Evolutionary conservation across 768 basidiomycete genomes (phyloP).

Genomic region (Lentinus tigrinus): DNA sequence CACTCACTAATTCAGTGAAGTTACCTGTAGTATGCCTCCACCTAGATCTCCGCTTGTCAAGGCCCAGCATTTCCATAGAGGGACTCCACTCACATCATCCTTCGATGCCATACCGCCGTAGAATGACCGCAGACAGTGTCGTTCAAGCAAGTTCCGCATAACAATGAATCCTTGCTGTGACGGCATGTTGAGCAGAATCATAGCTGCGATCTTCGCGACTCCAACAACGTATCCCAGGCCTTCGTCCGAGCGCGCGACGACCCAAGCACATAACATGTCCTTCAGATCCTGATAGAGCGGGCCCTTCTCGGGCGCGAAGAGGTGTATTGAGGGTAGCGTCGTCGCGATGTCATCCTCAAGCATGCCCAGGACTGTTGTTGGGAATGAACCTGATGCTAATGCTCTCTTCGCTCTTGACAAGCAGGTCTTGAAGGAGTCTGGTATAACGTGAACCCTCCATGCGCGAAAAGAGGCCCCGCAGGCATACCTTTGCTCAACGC

Average conservation of each 20-base stretch:
- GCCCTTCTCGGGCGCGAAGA: slow-evolving; percentile 75
- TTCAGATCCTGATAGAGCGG: slow-evolving; percentile 81
- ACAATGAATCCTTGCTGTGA: slow-evolving; percentile 72
- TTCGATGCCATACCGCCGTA: slow-evolving; percentile 68
- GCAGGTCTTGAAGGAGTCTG: slow-evolving; percentile 58
- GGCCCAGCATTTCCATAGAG: not conserved
- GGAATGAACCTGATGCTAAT: slow-evolving; percentile 63
- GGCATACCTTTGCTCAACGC: slow-evolving; percentile 74
- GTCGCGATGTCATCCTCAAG: slow-evolving; percentile 75
- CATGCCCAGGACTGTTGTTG: slow-evolving; percentile 53
- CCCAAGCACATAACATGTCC: slow-evolving; percentile 85
- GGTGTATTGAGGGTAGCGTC: slow-evolving; percentile 75
- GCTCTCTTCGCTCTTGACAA: slow-evolving; percentile 73
- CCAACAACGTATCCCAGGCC: slow-evolving; percentile 74
- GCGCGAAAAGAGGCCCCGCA: slow-evolving; percentile 6
- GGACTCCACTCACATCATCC: slow-evolving; percentile 68
- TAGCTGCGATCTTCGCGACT: slow-evolving; percentile 74
- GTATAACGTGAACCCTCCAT: not conserved
- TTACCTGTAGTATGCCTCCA: slow-evolving; percentile 90
- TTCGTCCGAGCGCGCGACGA: slow-evolving; percentile 81
- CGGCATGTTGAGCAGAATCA: slow-evolving; percentile 84
- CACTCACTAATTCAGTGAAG: slow-evolving; percentile 2
- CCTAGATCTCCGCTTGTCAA: slow-evolving; percentile 43
- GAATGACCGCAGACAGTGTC: slow-evolving; percentile 83
- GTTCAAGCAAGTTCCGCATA: slow-evolving; percentile 82